Evolutionary conservation across 2,329 filamentous ascomycete species (phyloP).

Genomic region (Apiospora sp.): DNA sequence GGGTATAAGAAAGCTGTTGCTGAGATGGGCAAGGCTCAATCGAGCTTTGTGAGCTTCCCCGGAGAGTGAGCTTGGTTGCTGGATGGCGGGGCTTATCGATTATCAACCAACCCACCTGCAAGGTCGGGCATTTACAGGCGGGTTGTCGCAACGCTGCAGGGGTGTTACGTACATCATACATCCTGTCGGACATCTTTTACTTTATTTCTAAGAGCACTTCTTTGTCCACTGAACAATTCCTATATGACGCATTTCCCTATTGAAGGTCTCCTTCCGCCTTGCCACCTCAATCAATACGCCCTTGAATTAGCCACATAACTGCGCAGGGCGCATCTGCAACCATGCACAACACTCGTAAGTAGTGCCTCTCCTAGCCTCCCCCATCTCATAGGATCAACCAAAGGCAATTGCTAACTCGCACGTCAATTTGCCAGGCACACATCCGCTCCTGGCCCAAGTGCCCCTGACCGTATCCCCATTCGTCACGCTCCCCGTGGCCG

Average conservation of each 20-base stretch:
- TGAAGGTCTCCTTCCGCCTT: neutral
- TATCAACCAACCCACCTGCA: constrained; percentile 14
- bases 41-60: constrained; percentile 5
- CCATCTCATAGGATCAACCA: neutral
- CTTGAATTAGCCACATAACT: neutral
- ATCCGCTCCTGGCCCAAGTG: constrained; percentile 90
- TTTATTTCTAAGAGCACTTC: neutral
- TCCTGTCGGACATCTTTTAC: neutral
- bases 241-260: neutral
- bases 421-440: constrained; percentile 65
- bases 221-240: neutral
- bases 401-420: neutral
- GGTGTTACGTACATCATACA: neutral
- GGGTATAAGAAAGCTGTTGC: neutral
- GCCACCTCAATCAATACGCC: neutral
- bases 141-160: neutral
- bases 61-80: neutral
- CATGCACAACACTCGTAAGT: constrained; percentile 52
- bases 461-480: constrained; percentile 95
- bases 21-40: neutral
- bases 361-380: neutral
- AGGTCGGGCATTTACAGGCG: constrained; percentile 9
- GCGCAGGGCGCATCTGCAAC: constrained; percentile 31
- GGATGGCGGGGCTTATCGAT: constrained; percentile 31
- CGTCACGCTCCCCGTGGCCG: constrained; percentile 85